Base-by-base conservation (phyloP, 1,284 basidiomycete species). In the Neonothopanus nambi region DNA sequence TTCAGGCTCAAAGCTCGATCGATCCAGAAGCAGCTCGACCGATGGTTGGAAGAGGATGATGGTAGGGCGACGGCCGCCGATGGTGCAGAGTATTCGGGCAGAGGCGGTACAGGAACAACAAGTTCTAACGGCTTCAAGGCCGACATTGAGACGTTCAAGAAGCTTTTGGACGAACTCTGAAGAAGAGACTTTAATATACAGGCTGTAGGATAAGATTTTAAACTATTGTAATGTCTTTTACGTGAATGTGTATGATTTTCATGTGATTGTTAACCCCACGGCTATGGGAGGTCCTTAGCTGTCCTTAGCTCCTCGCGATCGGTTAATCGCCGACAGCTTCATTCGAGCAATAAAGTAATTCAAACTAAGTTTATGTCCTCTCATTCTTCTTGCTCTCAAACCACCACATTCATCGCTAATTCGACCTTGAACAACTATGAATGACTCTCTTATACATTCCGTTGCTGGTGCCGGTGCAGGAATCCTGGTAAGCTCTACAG, bases 381-480 rank as follows among this genome's bases (percentile, higher is more conserved):
- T 15, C 2, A n/a, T 18, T 36, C n/a, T 18, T 33, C 24, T 41
- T 36, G 8, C 43, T 49, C 42, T 50, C n/a, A 26, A 9, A 35
- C 39, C n/a, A 11, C 23, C 58, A 55, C 48, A 26, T 24, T 17
- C 37, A 33, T 30, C 23, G 35, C 17, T 5, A 37, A 11, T 35
- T 23, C 13, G n/a, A n/a, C n/a, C n/a, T 18, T 36, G 15, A n/a
- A 21, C 5, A 52, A 77, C 68, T 65, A 78, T 85, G 74, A 83
- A 78, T 69, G 94, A 98, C 70, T 94, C 93, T 49, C 77, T 87
- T 30, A 91, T 98, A 45, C 95, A 98, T 66, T 85, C 95, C 28
- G 70, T 91, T 33, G 92, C 95, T 20, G 96, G 96, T 41, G 93
- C 94, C 26, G 82, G 87, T 4, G 96, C 94, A 52, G 96, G 96